Conservation (phyloP, 2,329 filamentous ascomycete genomes). For the Cordyceps tenuipes region DNA sequence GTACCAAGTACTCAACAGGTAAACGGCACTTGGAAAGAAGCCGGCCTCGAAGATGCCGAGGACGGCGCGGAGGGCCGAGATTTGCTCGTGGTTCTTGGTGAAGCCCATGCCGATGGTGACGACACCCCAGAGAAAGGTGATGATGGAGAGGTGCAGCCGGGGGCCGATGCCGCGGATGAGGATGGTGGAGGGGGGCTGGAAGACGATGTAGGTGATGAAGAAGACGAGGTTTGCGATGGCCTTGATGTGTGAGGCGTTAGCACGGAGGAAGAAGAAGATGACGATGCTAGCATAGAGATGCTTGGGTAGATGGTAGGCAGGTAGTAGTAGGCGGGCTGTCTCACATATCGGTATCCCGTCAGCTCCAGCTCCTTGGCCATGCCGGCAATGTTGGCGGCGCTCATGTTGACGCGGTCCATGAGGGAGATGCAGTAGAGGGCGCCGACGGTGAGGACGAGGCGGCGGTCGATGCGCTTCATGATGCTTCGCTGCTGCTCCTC, state of each 20-base stretch:
- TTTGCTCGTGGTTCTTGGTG: constrained; percentile 38
- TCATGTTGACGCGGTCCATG: constrained; percentile 73
- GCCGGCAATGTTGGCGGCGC: constrained; percentile 63
- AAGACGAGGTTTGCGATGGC: constrained; percentile 65
- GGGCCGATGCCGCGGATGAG: constrained; percentile 59
- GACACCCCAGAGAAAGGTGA: constrained; percentile 51
- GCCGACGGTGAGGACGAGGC: constrained; percentile 53
- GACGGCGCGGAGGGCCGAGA: constrained; percentile 49
- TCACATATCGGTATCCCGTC: constrained; percentile 37
- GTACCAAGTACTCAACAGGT: constrained; percentile 67
- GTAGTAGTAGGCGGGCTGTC: constrained; percentile 8
- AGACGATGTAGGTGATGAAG: constrained; percentile 64
- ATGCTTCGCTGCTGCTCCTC: constrained; percentile 57
- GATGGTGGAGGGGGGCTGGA: constrained; percentile 64
- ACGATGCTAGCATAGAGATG: too few relatives aligned
- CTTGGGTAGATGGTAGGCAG: too few relatives aligned
- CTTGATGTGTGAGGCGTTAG: constrained; percentile 18
- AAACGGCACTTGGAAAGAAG: constrained; percentile 64
- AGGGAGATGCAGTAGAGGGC: constrained; percentile 66
- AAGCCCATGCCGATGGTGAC: constrained; percentile 62
- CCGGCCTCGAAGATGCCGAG: constrained; percentile 61
- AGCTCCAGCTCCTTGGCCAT: constrained; percentile 42
- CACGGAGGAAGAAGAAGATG: too few relatives aligned
- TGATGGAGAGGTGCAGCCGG: constrained; percentile 43
- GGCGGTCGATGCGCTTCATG: constrained; percentile 59